Conservation (phyloP, 2,329 filamentous ascomycete genomes). For the Sporothrix brunneoviolacea region DNA sequence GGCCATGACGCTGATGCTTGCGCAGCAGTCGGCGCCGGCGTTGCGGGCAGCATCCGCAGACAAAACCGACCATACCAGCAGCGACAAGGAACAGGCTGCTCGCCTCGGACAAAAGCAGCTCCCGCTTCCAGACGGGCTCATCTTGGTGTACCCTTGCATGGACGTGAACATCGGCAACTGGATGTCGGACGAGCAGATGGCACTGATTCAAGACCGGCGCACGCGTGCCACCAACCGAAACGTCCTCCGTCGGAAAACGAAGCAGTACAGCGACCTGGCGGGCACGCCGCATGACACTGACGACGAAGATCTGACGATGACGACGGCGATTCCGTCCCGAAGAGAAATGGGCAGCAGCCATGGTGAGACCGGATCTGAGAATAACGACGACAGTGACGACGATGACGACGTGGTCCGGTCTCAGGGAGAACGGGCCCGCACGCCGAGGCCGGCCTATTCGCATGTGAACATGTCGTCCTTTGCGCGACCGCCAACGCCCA, state of each 20-base stretch:
- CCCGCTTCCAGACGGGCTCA: constrained; percentile 69
- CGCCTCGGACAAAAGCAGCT: constrained; percentile 30
- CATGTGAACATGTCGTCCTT: constrained; percentile 15
- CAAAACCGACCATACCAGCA: constrained; percentile 33
- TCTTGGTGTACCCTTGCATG: constrained; percentile 82
- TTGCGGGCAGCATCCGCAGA: too few species aligned
- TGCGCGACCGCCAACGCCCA: constrained; percentile 4
- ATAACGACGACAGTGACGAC: neutral
- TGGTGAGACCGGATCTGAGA: neutral
- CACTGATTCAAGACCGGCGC: constrained; percentile 77
- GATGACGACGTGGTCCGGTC: neutral
- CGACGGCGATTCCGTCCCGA: too few species aligned
- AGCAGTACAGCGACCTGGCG: constrained; percentile 79
- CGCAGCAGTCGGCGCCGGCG: constrained; percentile 69
- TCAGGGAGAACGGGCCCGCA: neutral
- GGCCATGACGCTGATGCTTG: constrained; percentile 78
- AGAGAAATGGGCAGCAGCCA: too few species aligned
- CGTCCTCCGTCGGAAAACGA: constrained; percentile 76
- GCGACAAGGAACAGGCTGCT: constrained; percentile 37
- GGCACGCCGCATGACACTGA: constrained; percentile 78
- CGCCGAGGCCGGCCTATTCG: constrained; percentile 16
- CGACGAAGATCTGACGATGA: constrained; percentile 53
- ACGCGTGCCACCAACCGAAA: constrained; percentile 70
- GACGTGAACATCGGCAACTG: constrained; percentile 98
- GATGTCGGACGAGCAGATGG: constrained; percentile 99